Percentiles rank a stretch among this genome's conserved stretches.
These are phyloP conservation scores for Avicennia marina DNA, from an alignment of 257 asterid species.

Conservation along the genomic window DNA sequence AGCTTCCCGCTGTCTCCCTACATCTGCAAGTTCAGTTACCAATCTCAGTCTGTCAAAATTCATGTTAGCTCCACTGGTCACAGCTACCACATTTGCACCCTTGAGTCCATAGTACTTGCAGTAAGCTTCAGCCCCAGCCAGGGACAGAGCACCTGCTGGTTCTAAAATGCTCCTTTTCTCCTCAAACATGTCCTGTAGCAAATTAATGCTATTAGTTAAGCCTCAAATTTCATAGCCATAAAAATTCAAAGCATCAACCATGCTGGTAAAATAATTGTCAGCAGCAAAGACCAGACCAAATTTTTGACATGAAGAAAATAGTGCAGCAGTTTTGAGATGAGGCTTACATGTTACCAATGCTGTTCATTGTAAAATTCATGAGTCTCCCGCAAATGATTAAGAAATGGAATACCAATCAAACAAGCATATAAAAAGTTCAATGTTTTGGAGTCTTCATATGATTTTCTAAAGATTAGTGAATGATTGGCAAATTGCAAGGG, in stretches of 20 bases:
- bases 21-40: constrained; percentile 91
- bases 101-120: constrained; percentile 79
- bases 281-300: neutral
- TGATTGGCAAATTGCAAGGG: too few species aligned
- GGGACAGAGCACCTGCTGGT: constrained; percentile 98
- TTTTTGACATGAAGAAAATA: neutral
- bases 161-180: constrained; percentile 95
- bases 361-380: neutral
- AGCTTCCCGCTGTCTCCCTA: constrained; percentile 82
- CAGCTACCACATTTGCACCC: constrained; percentile 78
- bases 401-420: too few species aligned
- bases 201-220: neutral
- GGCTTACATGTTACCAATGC: neutral
- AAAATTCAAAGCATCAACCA: constrained; percentile 8
- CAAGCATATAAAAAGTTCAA: too few species aligned
- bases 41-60: constrained; percentile 84
- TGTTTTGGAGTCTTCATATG: too few species aligned
- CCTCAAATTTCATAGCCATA: constrained; percentile 2
- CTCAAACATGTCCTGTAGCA: constrained; percentile 86
- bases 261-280: neutral
- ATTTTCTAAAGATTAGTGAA: too few species aligned
- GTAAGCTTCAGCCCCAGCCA: constrained; percentile 96
- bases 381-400: too few species aligned
- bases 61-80: constrained; percentile 98
- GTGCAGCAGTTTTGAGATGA: neutral